phyloP scores from a whole-genome alignment of 2,329 filamentous ascomycete genomes.

The Verticillium isaacii region DNA sequence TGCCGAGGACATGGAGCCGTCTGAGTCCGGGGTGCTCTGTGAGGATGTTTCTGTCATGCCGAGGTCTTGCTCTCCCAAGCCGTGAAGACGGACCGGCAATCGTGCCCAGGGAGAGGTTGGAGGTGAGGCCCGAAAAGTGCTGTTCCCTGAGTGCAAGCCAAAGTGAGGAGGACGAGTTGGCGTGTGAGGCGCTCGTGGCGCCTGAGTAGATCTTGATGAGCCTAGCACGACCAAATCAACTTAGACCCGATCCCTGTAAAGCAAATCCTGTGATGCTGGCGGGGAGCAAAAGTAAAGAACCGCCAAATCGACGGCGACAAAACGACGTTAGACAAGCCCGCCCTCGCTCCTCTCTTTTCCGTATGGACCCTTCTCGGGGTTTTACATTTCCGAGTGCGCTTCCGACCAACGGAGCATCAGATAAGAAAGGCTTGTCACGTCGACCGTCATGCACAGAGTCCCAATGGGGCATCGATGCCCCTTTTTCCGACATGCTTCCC shows the following conservation, averaged over 20 bases:
- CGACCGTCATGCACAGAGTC: background rate
- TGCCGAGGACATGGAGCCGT: conserved; percentile 17
- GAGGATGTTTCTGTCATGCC: background rate
- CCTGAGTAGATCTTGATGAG: background rate
- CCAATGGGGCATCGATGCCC: background rate
- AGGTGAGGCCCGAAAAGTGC: too few species aligned
- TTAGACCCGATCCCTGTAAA: background rate
- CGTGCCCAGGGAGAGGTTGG: too few species aligned
- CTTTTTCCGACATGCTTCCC: background rate
- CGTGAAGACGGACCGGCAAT: background rate
- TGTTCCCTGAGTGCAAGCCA: background rate
- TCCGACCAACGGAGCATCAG: background rate
- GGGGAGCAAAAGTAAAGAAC: background rate
- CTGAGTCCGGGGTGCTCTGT: background rate
- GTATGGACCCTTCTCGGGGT: background rate
- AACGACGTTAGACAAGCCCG: background rate
- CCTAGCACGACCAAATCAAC: background rate
- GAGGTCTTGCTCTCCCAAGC: too few species aligned
- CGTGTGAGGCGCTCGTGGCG: background rate
- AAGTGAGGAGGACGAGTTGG: background rate
- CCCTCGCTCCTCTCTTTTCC: background rate
- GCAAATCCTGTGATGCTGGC: background rate
- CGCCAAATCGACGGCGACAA: background rate
- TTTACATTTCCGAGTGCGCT: background rate
- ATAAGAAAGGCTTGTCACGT: background rate